A percentile compares a stretch with the other conserved stretches of the same genome.
Conservation (phyloP, 177 flowering plant species). For the Telopea speciosissima region DNA sequence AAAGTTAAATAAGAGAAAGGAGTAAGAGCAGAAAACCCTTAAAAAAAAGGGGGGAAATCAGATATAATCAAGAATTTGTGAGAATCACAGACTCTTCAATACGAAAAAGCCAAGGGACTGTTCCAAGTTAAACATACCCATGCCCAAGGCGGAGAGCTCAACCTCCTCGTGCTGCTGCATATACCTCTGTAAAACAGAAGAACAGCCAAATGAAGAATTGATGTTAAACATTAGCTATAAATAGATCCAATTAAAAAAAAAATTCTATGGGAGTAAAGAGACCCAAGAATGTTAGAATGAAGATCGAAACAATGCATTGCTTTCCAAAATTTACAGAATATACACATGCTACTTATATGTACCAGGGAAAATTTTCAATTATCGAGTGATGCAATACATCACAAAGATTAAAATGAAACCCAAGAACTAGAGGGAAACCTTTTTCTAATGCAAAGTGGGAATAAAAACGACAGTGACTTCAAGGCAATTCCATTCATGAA, state of each 20-base stretch:
- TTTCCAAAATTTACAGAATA: no score
- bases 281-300: neutral
- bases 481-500: no score
- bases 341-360: no score
- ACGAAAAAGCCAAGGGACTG: neutral
- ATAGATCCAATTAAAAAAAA: neutral
- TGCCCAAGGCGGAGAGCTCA: conserved; percentile 61
- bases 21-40: neutral
- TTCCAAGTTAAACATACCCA: conserved; percentile 31
- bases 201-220: no score
- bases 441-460: no score
- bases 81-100: neutral
- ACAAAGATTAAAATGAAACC: no score
- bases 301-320: neutral
- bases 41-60: neutral
- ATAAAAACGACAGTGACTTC: no score
- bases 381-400: no score
- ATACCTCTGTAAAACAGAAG: conserved; percentile 34
- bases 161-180: conserved; percentile 49
- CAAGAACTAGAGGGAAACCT: no score
- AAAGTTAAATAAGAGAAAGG: neutral
- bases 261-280: neutral
- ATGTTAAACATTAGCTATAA: neutral
- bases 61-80: neutral
- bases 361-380: no score